Percentiles rank a stretch among this genome's conserved stretches.
These are phyloP conservation scores for Schwanniomyces yamadae DNA, from an alignment of 805 yeast genomes.

Conservation along the genomic window DNA sequence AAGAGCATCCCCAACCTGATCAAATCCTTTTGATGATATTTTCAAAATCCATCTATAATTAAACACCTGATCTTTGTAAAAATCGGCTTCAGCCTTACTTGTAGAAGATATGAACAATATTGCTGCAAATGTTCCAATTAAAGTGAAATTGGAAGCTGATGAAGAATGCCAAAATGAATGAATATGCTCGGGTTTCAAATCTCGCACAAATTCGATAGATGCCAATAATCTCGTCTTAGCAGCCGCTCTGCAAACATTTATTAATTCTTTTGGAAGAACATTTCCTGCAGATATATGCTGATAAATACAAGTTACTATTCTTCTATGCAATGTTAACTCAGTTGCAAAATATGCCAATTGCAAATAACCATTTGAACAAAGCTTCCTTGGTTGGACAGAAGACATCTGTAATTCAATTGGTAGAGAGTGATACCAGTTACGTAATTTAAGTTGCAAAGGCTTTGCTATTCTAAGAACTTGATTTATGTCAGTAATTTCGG, in stretches of 20 bases:
- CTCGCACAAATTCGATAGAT: slow-evolving; percentile 74
- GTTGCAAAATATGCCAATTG: slow-evolving; percentile 87
- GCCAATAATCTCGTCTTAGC: slow-evolving; percentile 81
- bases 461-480: slow-evolving; percentile 75
- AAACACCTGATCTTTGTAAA: slow-evolving; percentile 65
- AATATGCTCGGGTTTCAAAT: slow-evolving; percentile 76
- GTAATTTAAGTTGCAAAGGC: slow-evolving; percentile 67
- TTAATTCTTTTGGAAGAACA: slow-evolving; percentile 35
- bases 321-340: slow-evolving; percentile 82
- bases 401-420: slow-evolving; percentile 66
- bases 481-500: slow-evolving; percentile 56
- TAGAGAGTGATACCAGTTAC: slow-evolving; percentile 75
- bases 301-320: slow-evolving; percentile 58
- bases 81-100: slow-evolving; percentile 58
- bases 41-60: slow-evolving; percentile 77
- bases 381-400: slow-evolving; percentile 55
- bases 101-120: slow-evolving; percentile 68
- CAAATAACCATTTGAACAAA: slow-evolving; percentile 73
- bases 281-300: slow-evolving; percentile 33
- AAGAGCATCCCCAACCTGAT: slow-evolving; percentile 74
- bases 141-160: slow-evolving; percentile 71
- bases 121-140: slow-evolving; percentile 87
- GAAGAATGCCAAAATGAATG: slow-evolving; percentile 90
- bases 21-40: slow-evolving; percentile 73
- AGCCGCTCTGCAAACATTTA: slow-evolving; percentile 73